A percentile compares a stretch with the other conserved stretches of the same genome.
These are phyloP conservation scores for Gloeostereum incarnatum DNA, from an alignment of 768 basidiomycete genomes.

Conservation along the genomic window DNA sequence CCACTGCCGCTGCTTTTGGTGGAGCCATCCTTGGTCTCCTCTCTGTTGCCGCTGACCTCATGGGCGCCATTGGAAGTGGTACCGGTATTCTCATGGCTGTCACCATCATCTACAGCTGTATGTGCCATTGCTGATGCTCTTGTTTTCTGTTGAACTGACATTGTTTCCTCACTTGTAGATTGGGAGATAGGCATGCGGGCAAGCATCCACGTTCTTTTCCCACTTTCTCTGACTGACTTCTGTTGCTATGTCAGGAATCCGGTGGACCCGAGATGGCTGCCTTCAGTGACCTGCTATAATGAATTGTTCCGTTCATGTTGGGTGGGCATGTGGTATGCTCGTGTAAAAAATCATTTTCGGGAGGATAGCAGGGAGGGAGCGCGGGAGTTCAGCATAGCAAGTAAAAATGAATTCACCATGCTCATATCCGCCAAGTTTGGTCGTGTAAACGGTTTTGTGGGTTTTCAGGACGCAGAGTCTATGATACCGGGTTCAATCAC, in stretches of 20 bases:
- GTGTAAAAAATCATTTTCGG: too few relatives aligned
- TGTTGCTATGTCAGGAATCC: slow-evolving; percentile 65
- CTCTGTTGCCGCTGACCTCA: slow-evolving; percentile 85
- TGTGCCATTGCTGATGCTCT: slow-evolving; percentile 17
- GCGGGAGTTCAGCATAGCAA: too few relatives aligned
- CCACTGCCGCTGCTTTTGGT: slow-evolving; percentile 94
- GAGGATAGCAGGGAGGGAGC: too few relatives aligned
- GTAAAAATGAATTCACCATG: too few relatives aligned
- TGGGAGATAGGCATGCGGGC: slow-evolving; percentile 92
- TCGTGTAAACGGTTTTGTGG: too few relatives aligned
- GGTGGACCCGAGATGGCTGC: slow-evolving; percentile 79
- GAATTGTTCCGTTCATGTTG: not conserved
- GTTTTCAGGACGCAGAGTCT: too few relatives aligned
- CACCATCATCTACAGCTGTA: slow-evolving; percentile 93
- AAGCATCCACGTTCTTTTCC: slow-evolving; percentile 7
- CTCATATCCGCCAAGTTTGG: too few relatives aligned
- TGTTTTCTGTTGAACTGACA: slow-evolving; percentile 4
- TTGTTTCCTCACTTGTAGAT: slow-evolving; percentile 34
- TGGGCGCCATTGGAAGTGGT: slow-evolving; percentile 94
- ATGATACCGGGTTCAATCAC: too few relatives aligned
- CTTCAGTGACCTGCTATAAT: slow-evolving; percentile 66
- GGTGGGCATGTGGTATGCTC: too few relatives aligned
- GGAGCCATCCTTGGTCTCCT: slow-evolving; percentile 93
- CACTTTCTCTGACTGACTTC: not conserved
- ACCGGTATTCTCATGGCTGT: slow-evolving; percentile 97